Base-by-base conservation (phyloP, 106 monocot species). In the Chionographis japonica region DNA sequence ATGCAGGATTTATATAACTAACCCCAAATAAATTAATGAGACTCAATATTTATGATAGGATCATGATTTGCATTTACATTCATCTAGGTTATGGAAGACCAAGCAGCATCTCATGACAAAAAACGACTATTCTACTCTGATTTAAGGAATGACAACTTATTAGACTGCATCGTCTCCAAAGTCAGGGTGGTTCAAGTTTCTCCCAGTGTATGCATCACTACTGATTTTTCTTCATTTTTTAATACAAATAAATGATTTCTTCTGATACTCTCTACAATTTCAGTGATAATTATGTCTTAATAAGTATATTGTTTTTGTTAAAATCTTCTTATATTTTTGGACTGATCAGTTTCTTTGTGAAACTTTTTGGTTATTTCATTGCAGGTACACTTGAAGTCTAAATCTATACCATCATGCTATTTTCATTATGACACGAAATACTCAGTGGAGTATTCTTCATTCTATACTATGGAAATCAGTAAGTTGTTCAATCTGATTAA, bases 371-470 rank as follows among this genome's bases (percentile, higher is more conserved):
- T 46, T 16, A 37, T 63, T 78, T 75, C n/a, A 17, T 74, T 76
- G 75, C 80, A 94, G 94, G 79, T 69, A 12, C 65, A 74, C 35
- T 72, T 77, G 62, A 81, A 83, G 64, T 62, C 76, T 41, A 72
- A 68, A 60, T 56, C 62, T 61, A 46, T 75, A 35, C 75, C 85
- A 51, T 68, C 80, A 41, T 74, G 49, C 70, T 68, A 81, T 40
- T 94, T 64, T 36, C 88, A 90, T 68, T 94, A 81, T 66, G 88
- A 94, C 77, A 90, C 90, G 94, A 90, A 90, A 63, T 94, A 94
- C 61, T 90, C 83, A 74, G 16, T 90, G 42, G 94, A 94, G 2
- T 90, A 90, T 65, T 80, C 79, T 68, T 81, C 83, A 54, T 94
- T 94, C 70, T 79, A 68, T 78, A 85, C 75, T 2, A 74, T 81